Evolutionary conservation across 495 filamentous ascomycete species (phyloP), one percentile per base, ranked within the genome.

Genomic region (Tuber microsphaerosporum): DNA sequence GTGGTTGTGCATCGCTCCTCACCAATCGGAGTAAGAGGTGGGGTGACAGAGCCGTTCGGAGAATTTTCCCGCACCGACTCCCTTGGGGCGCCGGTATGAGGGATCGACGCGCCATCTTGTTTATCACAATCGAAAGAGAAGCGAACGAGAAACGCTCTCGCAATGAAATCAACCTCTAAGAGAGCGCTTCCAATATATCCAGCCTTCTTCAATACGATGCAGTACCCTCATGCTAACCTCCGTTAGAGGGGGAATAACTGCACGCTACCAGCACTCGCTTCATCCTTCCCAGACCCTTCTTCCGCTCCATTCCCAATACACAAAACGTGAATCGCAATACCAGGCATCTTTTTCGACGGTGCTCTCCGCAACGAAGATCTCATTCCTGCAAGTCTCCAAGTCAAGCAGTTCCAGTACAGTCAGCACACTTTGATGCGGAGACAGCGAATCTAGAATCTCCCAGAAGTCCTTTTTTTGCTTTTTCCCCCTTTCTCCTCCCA

Each of bases 11-110:
- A 61, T 31, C 51, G 51, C 51, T 61, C 17, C n/a, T 69, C 76
- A 78, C 77, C 77, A 79, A 79, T 79, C 77, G 77, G 77, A 79
- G 73, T 37, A 48, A 71, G 19, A 44, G 19, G 77, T 41, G 77
- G 77, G 77, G 77, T 73, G 48, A 41, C 61, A 65, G 14, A 26
- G 12, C 4, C 76, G 73, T 73, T 75, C 77, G 77, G 77, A 79
- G 77, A 79, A 79, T 79, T 79, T 79, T 79, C 76, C 77, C 76
- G 76, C 77, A 79, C 73, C 77, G 75, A 79, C 77, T 76, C 73
- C 61, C 71, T 73, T 65, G 26, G 56, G 56, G 26, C 5, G 5
- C 39, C 39, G 39, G 39, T 34, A 34, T 34, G 56, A 65, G 31
- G 56, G 56, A 65, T 65, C 56, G 56, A 65, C 56, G 56, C 56